These are phyloP conservation scores for Urtica urens DNA, from an alignment of 306 rosid species.

Conservation along the genomic window DNA sequence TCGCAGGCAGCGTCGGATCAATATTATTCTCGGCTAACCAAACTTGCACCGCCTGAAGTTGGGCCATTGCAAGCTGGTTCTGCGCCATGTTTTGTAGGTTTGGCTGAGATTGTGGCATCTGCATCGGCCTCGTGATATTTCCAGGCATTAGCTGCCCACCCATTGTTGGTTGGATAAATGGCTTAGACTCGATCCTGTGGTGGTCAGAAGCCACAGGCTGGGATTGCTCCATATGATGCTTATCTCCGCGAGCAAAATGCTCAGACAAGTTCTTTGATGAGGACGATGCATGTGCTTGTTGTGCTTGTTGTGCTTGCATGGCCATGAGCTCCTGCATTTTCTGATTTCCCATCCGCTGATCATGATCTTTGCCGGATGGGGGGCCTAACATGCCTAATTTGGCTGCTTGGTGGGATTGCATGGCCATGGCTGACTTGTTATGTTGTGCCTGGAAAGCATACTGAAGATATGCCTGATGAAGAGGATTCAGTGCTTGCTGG, in stretches of 20 bases:
- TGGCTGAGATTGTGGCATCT: constrained; percentile 50
- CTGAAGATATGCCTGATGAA: constrained; percentile 74
- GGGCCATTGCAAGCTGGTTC: constrained; percentile 57
- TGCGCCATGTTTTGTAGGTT: constrained; percentile 40
- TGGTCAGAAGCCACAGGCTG: constrained; percentile 53
- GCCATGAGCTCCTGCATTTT: constrained; percentile 75
- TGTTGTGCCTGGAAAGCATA: constrained; percentile 76
- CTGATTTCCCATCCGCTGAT: constrained; percentile 55
- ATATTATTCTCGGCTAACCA: constrained; percentile 75
- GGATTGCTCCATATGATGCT: constrained; percentile 62
- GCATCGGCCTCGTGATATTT: constrained; percentile 50
- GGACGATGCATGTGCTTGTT: constrained; percentile 55
- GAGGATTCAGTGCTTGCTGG: constrained; percentile 59
- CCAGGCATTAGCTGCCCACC: constrained; percentile 53
- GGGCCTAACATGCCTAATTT: constrained; percentile 63
- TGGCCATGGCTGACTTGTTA: constrained; percentile 59
- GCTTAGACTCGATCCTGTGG: constrained; percentile 52
- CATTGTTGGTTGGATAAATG: constrained; percentile 39
- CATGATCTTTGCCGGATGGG: constrained; percentile 67
- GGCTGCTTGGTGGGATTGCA: constrained; percentile 71
- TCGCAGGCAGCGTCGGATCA: constrained; percentile 69
- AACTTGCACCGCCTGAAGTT: constrained; percentile 70
- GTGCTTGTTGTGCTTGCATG: constrained; percentile 47
- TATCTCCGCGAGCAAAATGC: constrained; percentile 59
- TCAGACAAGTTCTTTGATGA: constrained; percentile 53